Conservation (phyloP, 2,329 filamentous ascomycete species). For the Xylariaceae sp. region DNA sequence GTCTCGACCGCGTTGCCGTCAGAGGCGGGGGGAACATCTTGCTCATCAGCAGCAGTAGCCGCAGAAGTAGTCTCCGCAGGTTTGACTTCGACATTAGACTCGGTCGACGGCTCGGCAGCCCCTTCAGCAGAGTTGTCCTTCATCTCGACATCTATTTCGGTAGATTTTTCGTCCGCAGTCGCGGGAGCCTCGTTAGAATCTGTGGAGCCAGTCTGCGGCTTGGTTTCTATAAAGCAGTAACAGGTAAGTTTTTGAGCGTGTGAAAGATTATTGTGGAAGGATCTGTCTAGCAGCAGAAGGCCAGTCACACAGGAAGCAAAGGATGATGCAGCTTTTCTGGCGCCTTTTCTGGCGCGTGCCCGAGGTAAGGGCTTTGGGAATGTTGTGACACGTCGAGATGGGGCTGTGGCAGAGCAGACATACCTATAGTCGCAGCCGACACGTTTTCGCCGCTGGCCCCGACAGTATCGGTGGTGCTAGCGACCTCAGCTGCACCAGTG, state of each 20-base stretch:
- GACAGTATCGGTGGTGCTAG: conserved; percentile 1
- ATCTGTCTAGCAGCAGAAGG: too few relatives aligned
- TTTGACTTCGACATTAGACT: conserved; percentile 13
- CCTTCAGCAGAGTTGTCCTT: conserved; percentile 24
- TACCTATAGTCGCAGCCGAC: conserved; percentile 17
- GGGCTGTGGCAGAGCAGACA: too few relatives aligned
- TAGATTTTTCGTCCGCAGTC: conserved; percentile 15
- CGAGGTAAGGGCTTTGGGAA: too few relatives aligned
- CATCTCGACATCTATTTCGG: conserved; percentile 27
- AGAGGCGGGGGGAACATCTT: conserved; percentile 9
- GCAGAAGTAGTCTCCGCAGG: background rate
- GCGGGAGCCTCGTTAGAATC: conserved; percentile 6
- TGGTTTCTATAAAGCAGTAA: conserved; percentile 4
- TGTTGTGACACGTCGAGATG: background rate
- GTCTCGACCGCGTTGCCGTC: conserved; percentile 11
- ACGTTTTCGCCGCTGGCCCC: conserved; percentile 10
- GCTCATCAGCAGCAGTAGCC: conserved; percentile 6
- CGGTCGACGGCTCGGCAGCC: conserved; percentile 12
- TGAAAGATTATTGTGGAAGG: too few relatives aligned
- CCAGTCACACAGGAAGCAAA: too few relatives aligned
- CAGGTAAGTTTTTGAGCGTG: too few relatives aligned
- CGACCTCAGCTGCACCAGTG: conserved; percentile 5
- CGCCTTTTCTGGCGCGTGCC: too few relatives aligned
- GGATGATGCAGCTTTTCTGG: too few relatives aligned
- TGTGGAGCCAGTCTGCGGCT: conserved; percentile 5